Conservation (phyloP, 805 yeast species). For the Metschnikowia lochheadii region DNA sequence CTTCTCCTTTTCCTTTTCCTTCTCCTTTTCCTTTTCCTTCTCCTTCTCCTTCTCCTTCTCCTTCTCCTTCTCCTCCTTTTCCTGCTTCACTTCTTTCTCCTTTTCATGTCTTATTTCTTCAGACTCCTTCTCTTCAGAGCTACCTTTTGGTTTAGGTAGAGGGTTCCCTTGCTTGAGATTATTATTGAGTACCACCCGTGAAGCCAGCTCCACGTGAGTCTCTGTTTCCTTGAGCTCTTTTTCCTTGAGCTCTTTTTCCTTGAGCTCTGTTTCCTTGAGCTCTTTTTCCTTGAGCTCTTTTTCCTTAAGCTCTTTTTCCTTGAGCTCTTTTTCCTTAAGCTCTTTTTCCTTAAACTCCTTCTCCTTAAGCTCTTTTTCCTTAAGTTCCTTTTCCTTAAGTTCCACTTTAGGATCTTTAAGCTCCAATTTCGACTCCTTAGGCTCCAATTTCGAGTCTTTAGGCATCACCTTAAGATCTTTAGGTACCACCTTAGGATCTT, state of each 20-base stretch:
- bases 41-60: not conserved
- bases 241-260: not conserved
- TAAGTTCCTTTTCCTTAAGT: not conserved
- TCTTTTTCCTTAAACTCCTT: not conserved
- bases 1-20: not conserved
- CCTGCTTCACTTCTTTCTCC: not conserved
- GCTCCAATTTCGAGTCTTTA: no score
- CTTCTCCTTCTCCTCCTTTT: not conserved
- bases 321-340: no score
- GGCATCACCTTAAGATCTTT: no score
- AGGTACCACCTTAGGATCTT: no score
- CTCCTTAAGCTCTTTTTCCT: not conserved
- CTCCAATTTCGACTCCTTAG: no score
- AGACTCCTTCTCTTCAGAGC: not conserved
- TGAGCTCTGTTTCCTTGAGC: no score
- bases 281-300: not conserved
- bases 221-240: not conserved
- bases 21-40: not conserved
- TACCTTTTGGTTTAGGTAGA: not conserved
- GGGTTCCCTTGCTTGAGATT: not conserved
- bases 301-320: not conserved
- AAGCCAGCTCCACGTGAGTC: not conserved
- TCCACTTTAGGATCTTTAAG: no score
- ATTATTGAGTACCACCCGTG: not conserved
- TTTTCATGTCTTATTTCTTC: no score